Evolutionary conservation across 176 grass and related monocot genomes (phyloP), one percentile per base, ranked within the genome.

Genomic region (Bonia amplexicaulis): DNA sequence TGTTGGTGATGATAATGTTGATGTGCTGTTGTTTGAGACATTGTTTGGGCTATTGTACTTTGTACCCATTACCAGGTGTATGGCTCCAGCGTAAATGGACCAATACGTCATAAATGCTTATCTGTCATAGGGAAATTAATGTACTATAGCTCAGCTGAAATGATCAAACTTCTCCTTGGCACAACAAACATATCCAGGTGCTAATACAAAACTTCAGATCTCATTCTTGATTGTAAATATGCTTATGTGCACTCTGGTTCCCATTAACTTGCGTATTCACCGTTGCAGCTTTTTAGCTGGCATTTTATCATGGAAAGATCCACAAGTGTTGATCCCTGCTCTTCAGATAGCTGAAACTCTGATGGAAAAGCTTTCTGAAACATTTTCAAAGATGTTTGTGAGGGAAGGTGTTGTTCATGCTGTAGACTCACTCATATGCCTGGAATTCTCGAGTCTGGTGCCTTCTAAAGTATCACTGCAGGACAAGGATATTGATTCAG

Each of bases 321-420:
- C 90, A 73, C 92, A 91, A 69, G 85, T 94, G 52, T 76, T 97
- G 67, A 91, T 97, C 39, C 94, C 94, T 83, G 85, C 94, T 85
- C 85, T 97, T 80, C 90, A 97, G 74, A 94, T 94, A 87, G 90
- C 94, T 44, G 92, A 97, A 73, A 88, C 88, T 85, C 69, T 97
- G 45, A 97, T 97, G 92, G 92, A 97, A 80, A 97, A 94, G 54
- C 92, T 94, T 76, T 92, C 94, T 7, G 88, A 67, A 47, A 97
- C 87, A 89, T 97, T 97, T 79, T 87, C 87, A 12, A 97, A 92
- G 61, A 84, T 92, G 69, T 97, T 97, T 90, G 90, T 97, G 65
- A 92, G 94, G 86, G 94, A 97, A 91, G 94, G 94, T 13, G 94
- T 94, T 90, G 90, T 97, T 80, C 92, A 97, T 87, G 92, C 94